Evolutionary conservation across 176 grass and related monocot genomes (phyloP).

Genomic region (Hordeum vulgare): DNA sequence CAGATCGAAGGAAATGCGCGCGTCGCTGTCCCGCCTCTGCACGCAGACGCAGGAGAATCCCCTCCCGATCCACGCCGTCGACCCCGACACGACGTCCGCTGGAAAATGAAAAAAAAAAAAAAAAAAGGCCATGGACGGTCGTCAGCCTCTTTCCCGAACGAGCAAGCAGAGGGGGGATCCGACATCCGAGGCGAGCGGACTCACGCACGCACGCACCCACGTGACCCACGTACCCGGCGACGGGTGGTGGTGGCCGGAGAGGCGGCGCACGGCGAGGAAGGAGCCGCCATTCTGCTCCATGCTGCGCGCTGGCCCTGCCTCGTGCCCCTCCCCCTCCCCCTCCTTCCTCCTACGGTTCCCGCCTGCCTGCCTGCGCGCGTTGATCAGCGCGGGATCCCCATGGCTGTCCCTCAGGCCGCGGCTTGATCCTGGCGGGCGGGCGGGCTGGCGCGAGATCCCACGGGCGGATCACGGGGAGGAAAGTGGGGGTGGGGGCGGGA

Average conservation of each 20-base stretch:
- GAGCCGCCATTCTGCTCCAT: constrained; percentile 56
- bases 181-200: background rate
- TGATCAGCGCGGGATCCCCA: constrained; percentile 35
- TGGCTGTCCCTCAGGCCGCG: background rate
- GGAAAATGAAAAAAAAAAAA: background rate
- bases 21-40: constrained; percentile 79
- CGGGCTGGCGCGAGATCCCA: constrained; percentile 28
- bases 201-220: background rate
- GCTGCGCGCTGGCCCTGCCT: background rate
- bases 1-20: constrained; percentile 68
- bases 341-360: background rate
- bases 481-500: background rate
- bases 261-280: constrained; percentile 62
- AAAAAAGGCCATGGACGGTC: background rate
- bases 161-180: background rate
- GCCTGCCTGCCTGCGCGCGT: constrained; percentile 13
- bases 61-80: constrained; percentile 91
- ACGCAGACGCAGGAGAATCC: constrained; percentile 93
- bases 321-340: background rate
- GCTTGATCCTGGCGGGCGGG: constrained; percentile 12
- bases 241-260: constrained; percentile 43
- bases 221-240: constrained; percentile 36
- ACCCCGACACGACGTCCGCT: constrained; percentile 80
- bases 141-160: background rate
- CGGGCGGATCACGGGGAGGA: constrained; percentile 22